Conservation (phyloP, 768 basidiomycete species). For the Solioccasus polychromus region DNA sequence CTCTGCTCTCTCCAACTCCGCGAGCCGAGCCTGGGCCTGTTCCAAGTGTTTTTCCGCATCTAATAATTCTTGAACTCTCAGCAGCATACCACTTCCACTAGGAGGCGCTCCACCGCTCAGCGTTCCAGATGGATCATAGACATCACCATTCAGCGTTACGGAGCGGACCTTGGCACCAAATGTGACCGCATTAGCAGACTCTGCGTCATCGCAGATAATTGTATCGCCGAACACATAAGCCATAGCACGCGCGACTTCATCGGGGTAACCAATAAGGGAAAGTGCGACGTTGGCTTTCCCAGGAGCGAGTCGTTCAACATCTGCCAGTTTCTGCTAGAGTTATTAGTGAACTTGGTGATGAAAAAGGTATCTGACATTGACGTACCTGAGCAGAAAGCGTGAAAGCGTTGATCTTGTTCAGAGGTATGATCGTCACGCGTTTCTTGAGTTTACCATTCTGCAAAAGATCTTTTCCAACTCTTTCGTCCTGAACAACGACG, state of each 20-base stretch:
- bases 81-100: constrained; percentile 64
- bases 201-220: constrained; percentile 86
- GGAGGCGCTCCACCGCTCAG: constrained; percentile 90
- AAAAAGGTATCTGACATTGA: neutral
- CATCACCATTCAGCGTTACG: constrained; percentile 91
- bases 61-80: constrained; percentile 81
- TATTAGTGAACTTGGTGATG: neutral
- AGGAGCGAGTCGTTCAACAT: constrained; percentile 67
- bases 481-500: constrained; percentile 90
- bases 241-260: constrained; percentile 86
- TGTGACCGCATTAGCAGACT: constrained; percentile 83
- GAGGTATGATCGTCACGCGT: constrained; percentile 89
- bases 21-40: constrained; percentile 46
- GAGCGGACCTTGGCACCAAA: constrained; percentile 73
- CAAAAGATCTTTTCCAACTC: constrained; percentile 80
- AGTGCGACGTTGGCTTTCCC: constrained; percentile 84
- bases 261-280: constrained; percentile 79
- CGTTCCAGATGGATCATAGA: constrained; percentile 95
- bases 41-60: constrained; percentile 60
- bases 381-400: constrained; percentile 49
- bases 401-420: constrained; percentile 83
- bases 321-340: constrained; percentile 64
- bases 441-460: constrained; percentile 76
- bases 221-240: constrained; percentile 92
- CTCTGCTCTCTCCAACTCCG: constrained; percentile 54